Base-by-base conservation (phyloP, 345 rosid genomes). In the Noccaea bulbosa region DNA sequence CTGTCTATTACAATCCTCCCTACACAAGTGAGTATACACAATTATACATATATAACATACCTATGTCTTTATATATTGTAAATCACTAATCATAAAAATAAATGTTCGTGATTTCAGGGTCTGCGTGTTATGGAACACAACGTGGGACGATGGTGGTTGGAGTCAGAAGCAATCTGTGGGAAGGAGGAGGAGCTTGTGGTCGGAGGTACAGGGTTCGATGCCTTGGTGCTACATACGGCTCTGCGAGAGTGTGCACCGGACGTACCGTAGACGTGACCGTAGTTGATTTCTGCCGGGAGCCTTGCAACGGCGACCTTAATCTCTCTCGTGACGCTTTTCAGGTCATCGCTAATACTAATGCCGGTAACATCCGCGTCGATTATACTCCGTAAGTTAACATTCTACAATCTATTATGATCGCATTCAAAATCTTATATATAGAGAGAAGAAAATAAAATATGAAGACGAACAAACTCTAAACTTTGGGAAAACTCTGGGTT, bases 251-350 rank as follows among this genome's bases (percentile, higher is more conserved):
- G 6, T 86, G 90, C 64, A 77, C 75, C 3, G 37, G 69, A 5
- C 81, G 75, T 9, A 51, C 54, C 14, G 81, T 81, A 6, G 70
- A 8, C 1, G 85, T 86, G 5, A 78, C 22, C 12, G 82, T 81
- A 11, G 84, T 84, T 8, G 87, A 82, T 72, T 78, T 75, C 1
- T 86, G 86, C 3, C 50, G 17, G 6, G 59, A 67, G n/a, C 59
- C 69, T 9, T 86, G 88, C 60, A 63, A 67, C 3, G 90, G 85
- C 24, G 60, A 61, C 30, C 73, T 86, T 57, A 80, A 86, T 35
- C 82, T 86, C 20, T 84, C 87, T 67, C 72, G 64, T 54, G 85
- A 79, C n/a, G 90, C 90, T 62, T 86, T 86, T 24, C 40, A 75
- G 1, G 11, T 27, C 39, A 86, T 84, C 11, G 88, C 90, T 30